A percentile compares a stretch with the other conserved stretches of the same genome.
phyloP scores from a whole-genome alignment of 345 rosid genomes.

The Eucalyptus leucophloia region DNA sequence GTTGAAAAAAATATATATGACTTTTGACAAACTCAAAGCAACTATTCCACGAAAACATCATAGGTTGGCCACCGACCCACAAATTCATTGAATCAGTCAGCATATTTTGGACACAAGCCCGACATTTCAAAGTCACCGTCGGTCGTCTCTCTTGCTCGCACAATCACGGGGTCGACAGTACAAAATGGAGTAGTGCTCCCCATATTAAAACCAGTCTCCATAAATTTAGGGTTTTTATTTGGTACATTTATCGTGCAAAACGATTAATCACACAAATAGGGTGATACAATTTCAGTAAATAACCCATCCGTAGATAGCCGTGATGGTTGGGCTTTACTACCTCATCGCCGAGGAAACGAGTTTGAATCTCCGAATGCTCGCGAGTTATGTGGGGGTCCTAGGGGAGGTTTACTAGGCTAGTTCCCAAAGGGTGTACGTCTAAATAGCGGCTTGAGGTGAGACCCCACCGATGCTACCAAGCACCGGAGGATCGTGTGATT shows the following conservation, averaged over 20 bases:
- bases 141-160: neutral
- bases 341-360: too few species aligned
- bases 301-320: too few species aligned
- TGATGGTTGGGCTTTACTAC: too few species aligned
- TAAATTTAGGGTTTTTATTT: neutral
- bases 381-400: too few species aligned
- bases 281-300: neutral
- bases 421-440: fast-evolving
- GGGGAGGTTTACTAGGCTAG: too few species aligned
- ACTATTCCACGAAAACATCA: neutral
- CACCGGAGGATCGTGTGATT: too few species aligned
- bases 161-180: neutral
- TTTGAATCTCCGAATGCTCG: too few species aligned
- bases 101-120: neutral
- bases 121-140: neutral
- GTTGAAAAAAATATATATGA: neutral
- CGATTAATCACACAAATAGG: neutral
- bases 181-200: neutral
- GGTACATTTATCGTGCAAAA: neutral
- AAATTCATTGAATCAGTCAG: neutral
- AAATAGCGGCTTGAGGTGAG: too few species aligned
- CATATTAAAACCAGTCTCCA: neutral
- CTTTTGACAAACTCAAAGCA: neutral
- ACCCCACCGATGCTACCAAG: too few species aligned
- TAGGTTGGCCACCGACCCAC: neutral